Percentiles rank a stretch among this genome's conserved stretches.
phyloP scores from a whole-genome alignment of 2,329 filamentous ascomycete species.

The Exophiala sp. region DNA sequence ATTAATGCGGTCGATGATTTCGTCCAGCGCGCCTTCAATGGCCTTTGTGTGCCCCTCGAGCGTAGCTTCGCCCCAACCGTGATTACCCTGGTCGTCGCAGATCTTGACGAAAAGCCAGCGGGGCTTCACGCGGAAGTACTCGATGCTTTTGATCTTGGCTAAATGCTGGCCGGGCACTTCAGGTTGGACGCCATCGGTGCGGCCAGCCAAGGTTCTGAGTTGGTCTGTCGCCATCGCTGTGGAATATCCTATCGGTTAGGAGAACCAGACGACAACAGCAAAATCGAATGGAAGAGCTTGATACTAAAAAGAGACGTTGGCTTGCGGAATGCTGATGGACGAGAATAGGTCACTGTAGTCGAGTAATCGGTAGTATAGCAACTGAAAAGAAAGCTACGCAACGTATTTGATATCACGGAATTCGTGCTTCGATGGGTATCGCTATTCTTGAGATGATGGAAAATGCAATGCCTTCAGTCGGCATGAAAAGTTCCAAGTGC shows the following conservation, averaged over 20 bases:
- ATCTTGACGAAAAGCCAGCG: constrained; percentile 78
- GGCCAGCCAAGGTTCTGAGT: constrained; percentile 16
- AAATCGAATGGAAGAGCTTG: too few species aligned
- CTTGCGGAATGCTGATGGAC: too few species aligned
- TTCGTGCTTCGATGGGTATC: too few species aligned
- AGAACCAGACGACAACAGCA: too few species aligned
- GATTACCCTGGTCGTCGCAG: constrained; percentile 60
- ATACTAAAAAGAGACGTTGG: too few species aligned
- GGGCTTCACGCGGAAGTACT: constrained; percentile 72
- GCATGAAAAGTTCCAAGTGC: neutral
- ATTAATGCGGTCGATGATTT: constrained; percentile 59
- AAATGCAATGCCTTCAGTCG: neutral
- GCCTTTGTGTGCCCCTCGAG: constrained; percentile 71
- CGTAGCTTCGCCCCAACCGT: constrained; percentile 72
- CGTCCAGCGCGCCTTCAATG: constrained; percentile 70
- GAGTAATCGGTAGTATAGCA: too few species aligned
- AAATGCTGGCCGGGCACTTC: neutral
- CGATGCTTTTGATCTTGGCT: constrained; percentile 56
- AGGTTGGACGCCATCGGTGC: constrained; percentile 8
- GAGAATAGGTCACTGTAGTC: too few species aligned
- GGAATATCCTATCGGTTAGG: neutral
- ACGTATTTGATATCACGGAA: too few species aligned
- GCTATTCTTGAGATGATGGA: neutral
- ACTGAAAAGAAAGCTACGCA: too few species aligned
- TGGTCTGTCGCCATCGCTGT: constrained; percentile 22